Conservation (phyloP, 2,329 filamentous ascomycete species). For the Exserohilum rostratum region DNA sequence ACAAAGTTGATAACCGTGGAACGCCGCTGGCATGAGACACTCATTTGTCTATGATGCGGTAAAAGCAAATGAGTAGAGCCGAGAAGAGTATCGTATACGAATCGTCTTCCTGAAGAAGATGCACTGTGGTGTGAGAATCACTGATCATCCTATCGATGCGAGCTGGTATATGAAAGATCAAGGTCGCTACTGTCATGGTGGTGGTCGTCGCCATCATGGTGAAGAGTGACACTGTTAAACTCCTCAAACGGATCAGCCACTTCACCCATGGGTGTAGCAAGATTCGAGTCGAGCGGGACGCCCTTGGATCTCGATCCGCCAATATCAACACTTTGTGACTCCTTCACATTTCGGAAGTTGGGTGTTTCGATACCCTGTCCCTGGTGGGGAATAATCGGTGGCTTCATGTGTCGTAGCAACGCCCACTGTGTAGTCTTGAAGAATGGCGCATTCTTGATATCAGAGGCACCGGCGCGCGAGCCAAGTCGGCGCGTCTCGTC, state of each 20-base stretch:
- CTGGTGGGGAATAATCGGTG: conserved; percentile 91
- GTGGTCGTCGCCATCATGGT: conserved; percentile 87
- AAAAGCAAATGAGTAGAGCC: conserved; percentile 38
- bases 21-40: conserved; percentile 28
- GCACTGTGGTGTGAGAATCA: background rate
- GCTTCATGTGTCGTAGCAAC: conserved; percentile 95
- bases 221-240: conserved; percentile 96
- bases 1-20: conserved; percentile 17
- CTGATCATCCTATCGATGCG: conserved; percentile 26
- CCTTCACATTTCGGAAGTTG: conserved; percentile 98
- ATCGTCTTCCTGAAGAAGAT: conserved; percentile 24
- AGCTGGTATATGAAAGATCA: conserved; percentile 29
- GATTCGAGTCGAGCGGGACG: conserved; percentile 82
- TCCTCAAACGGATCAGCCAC: conserved; percentile 91
- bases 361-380: conserved; percentile 90
- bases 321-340: conserved; percentile 92
- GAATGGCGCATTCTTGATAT: conserved; percentile 95
- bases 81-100: conserved; percentile 26
- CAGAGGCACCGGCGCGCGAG: conserved; percentile 91
- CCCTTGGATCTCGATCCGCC: conserved; percentile 65
- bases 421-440: conserved; percentile 97
- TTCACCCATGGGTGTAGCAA: conserved; percentile 84
- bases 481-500: conserved; percentile 93
- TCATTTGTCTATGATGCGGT: conserved; percentile 25
- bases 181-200: conserved; percentile 46